Base-by-base conservation (phyloP, 208 protist species). In the Trypanosoma cruzi region DNA sequence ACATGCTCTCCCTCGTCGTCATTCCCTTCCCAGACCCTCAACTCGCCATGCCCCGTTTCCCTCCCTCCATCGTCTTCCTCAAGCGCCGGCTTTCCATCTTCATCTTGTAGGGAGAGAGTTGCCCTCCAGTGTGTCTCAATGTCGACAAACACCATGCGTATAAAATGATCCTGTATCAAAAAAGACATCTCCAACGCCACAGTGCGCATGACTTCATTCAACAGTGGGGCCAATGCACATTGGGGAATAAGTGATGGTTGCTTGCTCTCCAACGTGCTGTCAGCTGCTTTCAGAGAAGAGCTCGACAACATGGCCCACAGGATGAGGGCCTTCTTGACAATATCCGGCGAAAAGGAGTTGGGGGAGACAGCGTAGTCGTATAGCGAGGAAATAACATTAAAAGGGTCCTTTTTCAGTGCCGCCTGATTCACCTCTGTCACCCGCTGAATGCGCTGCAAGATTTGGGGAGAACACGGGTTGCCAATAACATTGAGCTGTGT, bases 201-300 rank as follows among this genome's bases (percentile, higher is more conserved):
- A n/a, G 86, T 94, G 29, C 90, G 84, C 74, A 86, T 82, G 11
- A 96, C 68, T 61, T 96, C 90, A 54, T 80, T 92, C 42, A 96
- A 73, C 26, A 96, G 76, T 42, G 90, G 88, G 8, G 90, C 83
- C 4, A 81, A 61, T 26, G 90, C 90, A 32, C 73, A 80, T 4
- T 80, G 68, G 2, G 90, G 90, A 28, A 96, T 85, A 46, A 85
- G 34, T 29, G 84, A 82, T 13, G 52, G 74, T 68, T 1, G 1
- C 29, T 26, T 29, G 28, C 29, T 18, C 11, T 28, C 53, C 7
- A 26, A 36, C 26, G 53, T 18, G 10, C 53, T 7, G 0, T 34
- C 53, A 4, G 7, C 53, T 5, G 16, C 26, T 13, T 34, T 84
- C 29, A 93, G 62, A 22, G 91, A 78, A 6, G 79, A 59, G 22